These are phyloP conservation scores for Phytomonas sp. DNA, from an alignment of 208 protist genomes.

Conservation along the genomic window DNA sequence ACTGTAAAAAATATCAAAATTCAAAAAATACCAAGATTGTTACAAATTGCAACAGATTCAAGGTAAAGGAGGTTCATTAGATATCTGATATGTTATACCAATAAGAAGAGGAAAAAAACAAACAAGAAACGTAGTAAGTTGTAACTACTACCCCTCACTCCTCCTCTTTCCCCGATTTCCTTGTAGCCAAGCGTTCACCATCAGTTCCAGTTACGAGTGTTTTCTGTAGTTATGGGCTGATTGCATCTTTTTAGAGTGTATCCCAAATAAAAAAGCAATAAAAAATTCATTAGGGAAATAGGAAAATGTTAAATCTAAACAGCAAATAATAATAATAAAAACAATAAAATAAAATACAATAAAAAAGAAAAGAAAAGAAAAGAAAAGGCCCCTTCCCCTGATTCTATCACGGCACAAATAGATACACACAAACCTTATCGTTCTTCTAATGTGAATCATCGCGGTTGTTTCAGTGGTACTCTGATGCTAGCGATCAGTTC, in stretches of 20 bases:
- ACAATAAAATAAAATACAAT: background rate
- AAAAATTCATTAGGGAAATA: conserved; percentile 4
- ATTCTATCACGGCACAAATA: background rate
- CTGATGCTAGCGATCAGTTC: background rate
- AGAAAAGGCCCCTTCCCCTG: background rate
- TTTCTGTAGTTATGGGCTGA: background rate
- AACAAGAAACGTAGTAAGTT: background rate
- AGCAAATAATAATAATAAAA: background rate
- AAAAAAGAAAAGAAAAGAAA: background rate
- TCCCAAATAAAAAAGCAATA: background rate
- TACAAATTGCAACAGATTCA: background rate
- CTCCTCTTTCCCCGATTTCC: background rate
- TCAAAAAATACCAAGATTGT: background rate
- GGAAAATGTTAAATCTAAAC: conserved; percentile 2
- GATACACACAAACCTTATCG: background rate
- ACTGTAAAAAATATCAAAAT: conserved; percentile 3
- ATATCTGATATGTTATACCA: background rate
- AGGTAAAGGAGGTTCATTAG: background rate
- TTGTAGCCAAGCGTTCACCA: background rate
- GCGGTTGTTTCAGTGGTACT: background rate
- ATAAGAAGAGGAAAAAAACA: background rate
- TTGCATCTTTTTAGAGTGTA: background rate
- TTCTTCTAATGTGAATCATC: background rate
- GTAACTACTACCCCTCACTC: background rate
- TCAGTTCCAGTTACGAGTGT: background rate